Conservation (phyloP, 768 basidiomycete genomes). For the Boletus sensibilis region DNA sequence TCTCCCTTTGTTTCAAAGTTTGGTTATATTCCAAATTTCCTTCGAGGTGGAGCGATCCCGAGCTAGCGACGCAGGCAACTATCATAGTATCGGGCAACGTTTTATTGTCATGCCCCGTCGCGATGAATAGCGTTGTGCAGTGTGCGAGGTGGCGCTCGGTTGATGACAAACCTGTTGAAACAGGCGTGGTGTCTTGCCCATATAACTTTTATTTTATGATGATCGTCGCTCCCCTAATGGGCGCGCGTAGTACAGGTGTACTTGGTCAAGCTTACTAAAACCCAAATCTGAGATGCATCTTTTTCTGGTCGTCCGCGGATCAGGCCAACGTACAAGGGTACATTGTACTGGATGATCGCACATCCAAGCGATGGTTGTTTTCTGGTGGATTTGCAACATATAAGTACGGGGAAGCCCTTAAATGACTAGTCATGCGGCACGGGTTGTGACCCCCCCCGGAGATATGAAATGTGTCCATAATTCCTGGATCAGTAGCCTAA, state of each 20-base stretch:
- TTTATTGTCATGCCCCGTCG: not conserved
- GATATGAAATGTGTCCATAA: constrained; percentile 2
- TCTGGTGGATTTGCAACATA: constrained; percentile 11
- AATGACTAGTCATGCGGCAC: not conserved
- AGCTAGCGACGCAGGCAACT: not conserved
- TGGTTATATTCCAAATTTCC: too few relatives aligned
- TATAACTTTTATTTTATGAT: not conserved
- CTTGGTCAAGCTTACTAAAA: not conserved
- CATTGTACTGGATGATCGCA: constrained; percentile 4
- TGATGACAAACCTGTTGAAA: not conserved
- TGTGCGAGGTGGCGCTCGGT: constrained; percentile 8
- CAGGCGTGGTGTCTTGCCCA: not conserved
- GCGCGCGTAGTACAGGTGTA: constrained; percentile 11
- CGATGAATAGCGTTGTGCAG: too few relatives aligned
- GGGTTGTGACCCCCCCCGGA: constrained; percentile 6
- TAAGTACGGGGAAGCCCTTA: not conserved
- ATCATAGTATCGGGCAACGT: not conserved
- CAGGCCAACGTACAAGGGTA: constrained; percentile 10
- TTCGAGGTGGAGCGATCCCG: constrained; percentile 7
- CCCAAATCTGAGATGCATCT: constrained; percentile 22
- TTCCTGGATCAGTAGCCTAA: not conserved
- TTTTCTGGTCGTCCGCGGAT: constrained; percentile 30
- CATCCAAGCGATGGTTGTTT: not conserved
- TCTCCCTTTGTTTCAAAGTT: too few relatives aligned
- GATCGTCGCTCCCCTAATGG: constrained; percentile 27